Conservation (phyloP, 306 rosid genomes). For the Lathyrus tuberosus region DNA sequence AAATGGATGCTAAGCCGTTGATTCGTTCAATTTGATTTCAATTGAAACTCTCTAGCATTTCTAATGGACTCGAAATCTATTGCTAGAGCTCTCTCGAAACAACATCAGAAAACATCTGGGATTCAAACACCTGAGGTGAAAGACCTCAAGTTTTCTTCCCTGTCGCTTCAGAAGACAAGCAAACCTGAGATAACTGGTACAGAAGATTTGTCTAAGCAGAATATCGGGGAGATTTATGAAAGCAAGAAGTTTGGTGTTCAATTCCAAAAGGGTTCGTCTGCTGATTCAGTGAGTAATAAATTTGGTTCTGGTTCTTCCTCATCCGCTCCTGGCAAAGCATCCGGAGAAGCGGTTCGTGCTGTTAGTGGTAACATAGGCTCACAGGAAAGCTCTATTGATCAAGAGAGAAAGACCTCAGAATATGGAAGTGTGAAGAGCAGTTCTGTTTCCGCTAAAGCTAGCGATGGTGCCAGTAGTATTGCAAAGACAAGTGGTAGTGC, state of each 20-base stretch:
- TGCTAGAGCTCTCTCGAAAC: constrained; percentile 57
- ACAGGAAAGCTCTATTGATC: constrained; percentile 61
- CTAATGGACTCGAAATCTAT: constrained; percentile 76
- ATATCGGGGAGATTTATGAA: constrained; percentile 51
- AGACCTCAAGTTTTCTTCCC: constrained; percentile 50
- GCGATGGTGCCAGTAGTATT: constrained; percentile 85
- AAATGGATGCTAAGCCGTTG: constrained; percentile 46
- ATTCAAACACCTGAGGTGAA: constrained; percentile 53
- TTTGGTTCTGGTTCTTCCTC: constrained; percentile 56
- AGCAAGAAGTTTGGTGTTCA: constrained; percentile 48
- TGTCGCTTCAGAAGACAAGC: constrained; percentile 42
- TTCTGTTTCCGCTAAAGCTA: constrained; percentile 82
- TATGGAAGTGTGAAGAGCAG: constrained; percentile 82
- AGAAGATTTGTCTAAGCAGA: constrained; percentile 53
- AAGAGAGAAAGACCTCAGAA: constrained; percentile 80
- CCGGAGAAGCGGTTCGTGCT: constrained; percentile 48
- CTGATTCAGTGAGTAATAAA: constrained; percentile 61
- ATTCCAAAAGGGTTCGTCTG: constrained; percentile 46
- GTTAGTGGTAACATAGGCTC: constrained; percentile 62
- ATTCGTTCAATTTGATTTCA: constrained; percentile 47
- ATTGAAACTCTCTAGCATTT: constrained; percentile 36
- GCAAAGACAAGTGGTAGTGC: constrained; percentile 93
- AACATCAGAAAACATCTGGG: constrained; percentile 53
- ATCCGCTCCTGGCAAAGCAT: constrained; percentile 50
- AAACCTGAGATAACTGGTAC: constrained; percentile 48